A percentile compares a stretch with the other conserved stretches of the same genome.
Evolutionary conservation across 495 filamentous ascomycete species (phyloP).

Genomic region (Daldinia decipiens): DNA sequence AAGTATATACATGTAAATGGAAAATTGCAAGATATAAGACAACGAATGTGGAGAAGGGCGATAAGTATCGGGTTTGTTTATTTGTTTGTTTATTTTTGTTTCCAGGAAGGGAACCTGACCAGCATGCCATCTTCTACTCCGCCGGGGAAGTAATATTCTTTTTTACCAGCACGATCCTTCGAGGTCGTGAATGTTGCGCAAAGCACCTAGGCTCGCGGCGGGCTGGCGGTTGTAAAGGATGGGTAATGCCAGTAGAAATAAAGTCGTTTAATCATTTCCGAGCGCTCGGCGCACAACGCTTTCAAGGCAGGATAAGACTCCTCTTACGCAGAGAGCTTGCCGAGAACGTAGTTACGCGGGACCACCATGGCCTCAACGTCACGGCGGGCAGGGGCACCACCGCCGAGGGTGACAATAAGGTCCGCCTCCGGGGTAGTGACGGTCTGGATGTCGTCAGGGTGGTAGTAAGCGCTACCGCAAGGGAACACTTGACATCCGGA

Average conservation of each 20-base stretch:
- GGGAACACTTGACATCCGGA: conserved; percentile 61
- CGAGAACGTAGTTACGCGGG: conserved; percentile 47
- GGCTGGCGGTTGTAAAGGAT: conserved; percentile 27
- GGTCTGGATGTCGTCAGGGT: conserved; percentile 61
- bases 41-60: conserved; percentile 34
- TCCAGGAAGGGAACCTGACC: conserved; percentile 31
- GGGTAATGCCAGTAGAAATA: conserved; percentile 28
- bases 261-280: conserved; percentile 45
- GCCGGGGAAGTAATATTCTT: conserved; percentile 18
- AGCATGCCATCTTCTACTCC: conserved; percentile 26
- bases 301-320: conserved; percentile 15
- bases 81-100: conserved; percentile 22
- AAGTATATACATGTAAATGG: conserved; percentile 31
- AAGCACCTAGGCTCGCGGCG: conserved; percentile 40
- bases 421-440: conserved; percentile 51
- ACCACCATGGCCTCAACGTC: conserved; percentile 37
- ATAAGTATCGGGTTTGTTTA: background rate
- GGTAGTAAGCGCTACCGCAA: conserved; percentile 61
- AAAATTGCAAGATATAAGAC: conserved; percentile 19
- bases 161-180: conserved; percentile 41
- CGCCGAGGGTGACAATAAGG: conserved; percentile 55
- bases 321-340: conserved; percentile 44
- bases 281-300: conserved; percentile 44
- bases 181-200: conserved; percentile 40
- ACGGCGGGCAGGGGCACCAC: conserved; percentile 32